Percentiles rank a stretch among this genome's conserved stretches.
These are phyloP conservation scores for Diaporthe destruens DNA, from an alignment of 2,329 filamentous ascomycete species.

Conservation along the genomic window DNA sequence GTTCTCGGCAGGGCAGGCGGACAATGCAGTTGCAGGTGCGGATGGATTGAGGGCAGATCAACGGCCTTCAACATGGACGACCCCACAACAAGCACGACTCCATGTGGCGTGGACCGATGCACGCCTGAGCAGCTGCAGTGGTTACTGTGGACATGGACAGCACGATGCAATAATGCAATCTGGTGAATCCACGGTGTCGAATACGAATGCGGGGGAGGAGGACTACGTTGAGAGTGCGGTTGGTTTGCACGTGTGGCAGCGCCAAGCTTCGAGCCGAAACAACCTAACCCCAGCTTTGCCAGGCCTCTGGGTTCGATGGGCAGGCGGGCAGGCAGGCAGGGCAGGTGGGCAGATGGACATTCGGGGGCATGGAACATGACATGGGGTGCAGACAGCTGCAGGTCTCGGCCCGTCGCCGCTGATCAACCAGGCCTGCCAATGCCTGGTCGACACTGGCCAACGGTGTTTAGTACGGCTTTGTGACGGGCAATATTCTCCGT, in stretches of 20 bases:
- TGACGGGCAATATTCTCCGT: conserved; percentile 27
- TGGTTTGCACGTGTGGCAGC: neutral
- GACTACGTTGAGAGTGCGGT: conserved; percentile 1
- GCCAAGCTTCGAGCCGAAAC: conserved; percentile 27
- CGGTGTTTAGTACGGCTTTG: neutral
- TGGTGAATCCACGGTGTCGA: neutral
- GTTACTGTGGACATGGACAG: neutral
- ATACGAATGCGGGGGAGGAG: neutral
- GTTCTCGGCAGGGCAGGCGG: conserved; percentile 11
- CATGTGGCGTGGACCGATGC: neutral
- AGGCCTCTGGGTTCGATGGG: neutral
- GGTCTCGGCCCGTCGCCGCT: conserved; percentile 28
- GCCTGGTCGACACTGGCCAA: neutral
- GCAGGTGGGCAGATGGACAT: conserved; percentile 11
- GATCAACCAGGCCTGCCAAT: neutral
- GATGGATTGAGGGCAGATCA: neutral
- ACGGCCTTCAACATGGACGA: neutral
- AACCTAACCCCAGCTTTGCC: conserved; percentile 4
- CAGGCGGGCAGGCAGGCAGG: conserved; percentile 15
- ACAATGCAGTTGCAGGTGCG: too few species aligned
- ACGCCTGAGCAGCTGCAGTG: conserved; percentile 1
- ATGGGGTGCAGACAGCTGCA: conserved; percentile 12
- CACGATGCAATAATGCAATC: neutral
- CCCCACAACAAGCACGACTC: neutral
- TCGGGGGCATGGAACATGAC: conserved; percentile 6